These are phyloP conservation scores for Thraustochytrium striatum DNA, from an alignment of 352 stramenopile genomes.

Conservation along the genomic window DNA sequence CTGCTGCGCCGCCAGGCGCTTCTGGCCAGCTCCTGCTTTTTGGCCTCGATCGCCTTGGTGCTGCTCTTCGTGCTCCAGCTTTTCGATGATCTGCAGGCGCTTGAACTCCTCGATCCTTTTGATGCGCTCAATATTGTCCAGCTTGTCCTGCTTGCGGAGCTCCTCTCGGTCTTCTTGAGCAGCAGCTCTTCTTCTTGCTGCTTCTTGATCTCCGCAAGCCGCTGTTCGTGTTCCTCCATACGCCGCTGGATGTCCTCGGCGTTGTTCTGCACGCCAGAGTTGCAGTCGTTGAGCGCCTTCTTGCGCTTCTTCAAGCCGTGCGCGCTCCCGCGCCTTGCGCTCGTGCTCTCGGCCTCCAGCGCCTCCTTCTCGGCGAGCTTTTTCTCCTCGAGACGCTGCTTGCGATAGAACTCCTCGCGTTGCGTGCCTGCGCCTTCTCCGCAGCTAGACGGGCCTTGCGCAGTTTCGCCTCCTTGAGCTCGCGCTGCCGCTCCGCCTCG, in stretches of 20 bases:
- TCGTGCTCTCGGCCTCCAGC: constrained; percentile 6
- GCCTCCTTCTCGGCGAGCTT: background rate
- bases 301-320: constrained; percentile 9
- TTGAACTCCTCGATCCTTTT: constrained; percentile 38
- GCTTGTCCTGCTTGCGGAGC: constrained; percentile 42
- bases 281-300: constrained; percentile 24
- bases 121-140: constrained; percentile 45
- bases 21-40: constrained; percentile 12
- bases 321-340: constrained; percentile 27
- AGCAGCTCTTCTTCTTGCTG: constrained; percentile 17
- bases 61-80: constrained; percentile 23
- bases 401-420: constrained; percentile 11
- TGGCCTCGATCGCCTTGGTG: background rate
- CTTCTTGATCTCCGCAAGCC: constrained; percentile 20
- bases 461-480: constrained; percentile 29
- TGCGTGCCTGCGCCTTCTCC: constrained; percentile 11
- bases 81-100: constrained; percentile 33
- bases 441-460: background rate
- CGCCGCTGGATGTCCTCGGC: constrained; percentile 1
- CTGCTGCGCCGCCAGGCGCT: constrained; percentile 40
- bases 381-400: constrained; percentile 9
- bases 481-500: constrained; percentile 9
- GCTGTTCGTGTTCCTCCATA: constrained; percentile 23
- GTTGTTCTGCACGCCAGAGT: constrained; percentile 10
- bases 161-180: constrained; percentile 21